A percentile compares a stretch with the other conserved stretches of the same genome.
Evolutionary conservation across 169 alveolate genomes (phyloP).

Genomic region (Plasmodium fragile): DNA sequence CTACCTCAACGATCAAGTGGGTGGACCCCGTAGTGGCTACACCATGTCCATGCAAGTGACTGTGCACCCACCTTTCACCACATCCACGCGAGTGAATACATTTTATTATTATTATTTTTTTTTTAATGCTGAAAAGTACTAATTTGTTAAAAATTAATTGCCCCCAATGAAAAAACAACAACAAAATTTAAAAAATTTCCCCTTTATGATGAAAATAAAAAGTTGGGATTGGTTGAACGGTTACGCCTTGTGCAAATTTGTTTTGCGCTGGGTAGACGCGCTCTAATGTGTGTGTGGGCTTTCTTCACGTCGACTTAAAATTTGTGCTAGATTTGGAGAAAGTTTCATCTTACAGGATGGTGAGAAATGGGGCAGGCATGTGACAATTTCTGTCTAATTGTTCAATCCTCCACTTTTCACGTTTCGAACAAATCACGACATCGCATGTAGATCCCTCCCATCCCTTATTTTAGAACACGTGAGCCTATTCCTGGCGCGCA

Average conservation of each 20-base stretch:
- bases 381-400: not conserved
- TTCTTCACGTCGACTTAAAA: not conserved
- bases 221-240: not conserved
- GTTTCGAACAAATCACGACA: not conserved
- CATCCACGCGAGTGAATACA: not conserved
- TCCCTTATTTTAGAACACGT: not conserved
- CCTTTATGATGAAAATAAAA: not conserved
- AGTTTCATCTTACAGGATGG: not conserved
- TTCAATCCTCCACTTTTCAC: not conserved
- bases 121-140: not conserved
- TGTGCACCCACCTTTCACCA: not conserved
- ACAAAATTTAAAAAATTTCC: not conserved
- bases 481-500: not conserved
- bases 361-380: not conserved
- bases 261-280: not conserved
- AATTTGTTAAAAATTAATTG: not conserved
- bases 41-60: not conserved
- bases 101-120: not conserved
- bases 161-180: not conserved
- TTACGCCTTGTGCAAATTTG: not conserved
- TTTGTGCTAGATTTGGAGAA: not conserved
- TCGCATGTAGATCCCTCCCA: not conserved
- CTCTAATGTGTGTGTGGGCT: not conserved
- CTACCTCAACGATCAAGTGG: not conserved
- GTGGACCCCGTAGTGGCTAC: not conserved